phyloP scores from a whole-genome alignment of 352 stramenopile genomes.

The Phytophthora sansomeana region DNA sequence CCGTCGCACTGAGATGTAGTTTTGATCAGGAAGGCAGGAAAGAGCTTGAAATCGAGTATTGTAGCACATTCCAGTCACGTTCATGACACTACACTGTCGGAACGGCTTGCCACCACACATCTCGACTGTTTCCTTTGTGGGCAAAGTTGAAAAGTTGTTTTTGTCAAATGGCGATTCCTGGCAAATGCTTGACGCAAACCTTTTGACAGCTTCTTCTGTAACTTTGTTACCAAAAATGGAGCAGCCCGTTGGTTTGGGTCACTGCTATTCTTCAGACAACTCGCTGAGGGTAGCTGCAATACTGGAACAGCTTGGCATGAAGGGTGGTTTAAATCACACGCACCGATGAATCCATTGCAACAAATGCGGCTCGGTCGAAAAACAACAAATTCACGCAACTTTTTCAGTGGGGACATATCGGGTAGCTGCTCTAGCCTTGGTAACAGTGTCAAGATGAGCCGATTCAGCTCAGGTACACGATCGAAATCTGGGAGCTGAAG shows the following conservation, averaged over 20 bases:
- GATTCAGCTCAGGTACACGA: constrained; percentile 10
- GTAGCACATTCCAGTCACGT: constrained; percentile 25
- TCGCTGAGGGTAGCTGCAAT: too few relatives aligned
- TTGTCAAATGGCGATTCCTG: too few relatives aligned
- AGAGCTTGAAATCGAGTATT: constrained; percentile 33
- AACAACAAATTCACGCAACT: constrained; percentile 24
- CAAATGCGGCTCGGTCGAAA: constrained; percentile 21
- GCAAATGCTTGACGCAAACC: too few relatives aligned
- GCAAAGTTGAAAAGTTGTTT: constrained; percentile 1
- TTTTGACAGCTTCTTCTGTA: constrained; percentile 12
- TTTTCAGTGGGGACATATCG: constrained; percentile 13
- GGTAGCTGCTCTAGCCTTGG: constrained; percentile 23
- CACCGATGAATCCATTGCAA: constrained; percentile 25
- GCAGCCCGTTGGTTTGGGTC: constrained; percentile 2
- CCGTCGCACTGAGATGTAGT: constrained; percentile 32
- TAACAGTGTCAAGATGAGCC: constrained; percentile 15
- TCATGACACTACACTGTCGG: constrained; percentile 26
- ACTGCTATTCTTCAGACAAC: too few relatives aligned
- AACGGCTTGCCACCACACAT: constrained; percentile 34
- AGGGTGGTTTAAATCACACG: constrained; percentile 20
- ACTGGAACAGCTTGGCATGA: constrained; percentile 12
- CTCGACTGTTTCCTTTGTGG: constrained; percentile 18
- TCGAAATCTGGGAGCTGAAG: constrained; percentile 21
- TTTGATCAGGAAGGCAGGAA: constrained; percentile 30
- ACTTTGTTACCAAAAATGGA: too few relatives aligned